phyloP scores from a whole-genome alignment of 75 land plant genomes.

The Pinus tabuliformis region DNA sequence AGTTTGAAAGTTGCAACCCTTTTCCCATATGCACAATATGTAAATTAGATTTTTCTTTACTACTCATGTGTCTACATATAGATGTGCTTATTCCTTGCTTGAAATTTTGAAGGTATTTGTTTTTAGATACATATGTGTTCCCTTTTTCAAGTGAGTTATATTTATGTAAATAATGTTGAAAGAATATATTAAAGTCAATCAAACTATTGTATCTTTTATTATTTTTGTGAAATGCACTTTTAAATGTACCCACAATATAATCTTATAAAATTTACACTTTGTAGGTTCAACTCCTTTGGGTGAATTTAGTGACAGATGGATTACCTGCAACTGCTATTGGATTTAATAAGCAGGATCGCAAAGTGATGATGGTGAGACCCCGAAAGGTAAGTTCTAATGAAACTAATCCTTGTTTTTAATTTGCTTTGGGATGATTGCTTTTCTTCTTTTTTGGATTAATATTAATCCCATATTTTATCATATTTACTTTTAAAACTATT shows the following conservation, averaged over 20 bases:
- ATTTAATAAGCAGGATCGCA: constrained; percentile 91
- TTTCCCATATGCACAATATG: too few relatives aligned
- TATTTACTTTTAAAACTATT: neutral
- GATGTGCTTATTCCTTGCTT: too few relatives aligned
- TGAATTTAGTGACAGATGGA: constrained; percentile 97
- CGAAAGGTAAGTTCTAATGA: constrained; percentile 62
- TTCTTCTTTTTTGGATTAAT: neutral
- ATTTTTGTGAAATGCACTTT: too few relatives aligned
- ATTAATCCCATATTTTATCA: neutral
- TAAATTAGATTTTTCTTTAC: too few relatives aligned
- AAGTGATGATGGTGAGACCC: constrained; percentile 94
- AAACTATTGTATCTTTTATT: too few relatives aligned
- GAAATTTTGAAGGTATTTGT: too few relatives aligned
- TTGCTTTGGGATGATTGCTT: neutral
- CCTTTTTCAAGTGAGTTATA: too few relatives aligned
- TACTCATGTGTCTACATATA: too few relatives aligned
- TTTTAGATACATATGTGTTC: too few relatives aligned
- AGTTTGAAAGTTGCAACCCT: too few relatives aligned
- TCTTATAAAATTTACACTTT: neutral
- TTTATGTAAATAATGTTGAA: too few relatives aligned
- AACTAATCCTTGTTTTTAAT: neutral
- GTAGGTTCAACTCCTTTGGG: constrained; percentile 99
- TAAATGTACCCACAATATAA: neutral
- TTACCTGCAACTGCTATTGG: constrained; percentile 99
- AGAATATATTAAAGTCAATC: too few relatives aligned